These are phyloP conservation scores for Trichoderma hamatum DNA, from an alignment of 2,329 filamentous ascomycete species.

Conservation along the genomic window DNA sequence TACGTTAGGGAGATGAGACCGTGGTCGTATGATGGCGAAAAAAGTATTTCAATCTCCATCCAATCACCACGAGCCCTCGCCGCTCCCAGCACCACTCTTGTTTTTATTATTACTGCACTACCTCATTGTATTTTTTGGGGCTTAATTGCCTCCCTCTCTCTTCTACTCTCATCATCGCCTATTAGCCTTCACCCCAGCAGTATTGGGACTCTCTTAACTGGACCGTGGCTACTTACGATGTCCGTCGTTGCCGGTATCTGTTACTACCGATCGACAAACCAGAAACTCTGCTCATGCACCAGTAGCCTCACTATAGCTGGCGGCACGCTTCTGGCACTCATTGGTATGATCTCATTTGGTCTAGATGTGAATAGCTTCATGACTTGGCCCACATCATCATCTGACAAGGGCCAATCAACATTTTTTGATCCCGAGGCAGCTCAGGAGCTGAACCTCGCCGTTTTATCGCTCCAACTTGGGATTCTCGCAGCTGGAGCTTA, in stretches of 20 bases:
- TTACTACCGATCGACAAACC: conserved; percentile 38
- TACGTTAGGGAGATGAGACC: conserved; percentile 48
- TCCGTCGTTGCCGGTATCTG: conserved; percentile 40
- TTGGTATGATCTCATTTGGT: conserved; percentile 51
- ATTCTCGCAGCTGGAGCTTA: conserved; percentile 50
- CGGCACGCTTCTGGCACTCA: conserved; percentile 45
- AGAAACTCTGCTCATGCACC: conserved; percentile 39
- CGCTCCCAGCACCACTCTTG: conserved; percentile 54
- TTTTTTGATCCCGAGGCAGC: conserved; percentile 37
- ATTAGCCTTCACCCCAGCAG: conserved; percentile 44
- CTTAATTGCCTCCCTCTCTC: conserved; percentile 48
- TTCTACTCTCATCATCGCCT: conserved; percentile 51
- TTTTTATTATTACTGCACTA: conserved; percentile 50
- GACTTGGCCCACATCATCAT: background rate
- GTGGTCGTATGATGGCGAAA: conserved; percentile 41
- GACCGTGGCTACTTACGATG: conserved; percentile 48
- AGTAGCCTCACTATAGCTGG: conserved; percentile 42
- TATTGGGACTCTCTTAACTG: conserved; percentile 51
- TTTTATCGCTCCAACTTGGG: conserved; percentile 51
- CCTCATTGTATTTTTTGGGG: conserved; percentile 54
- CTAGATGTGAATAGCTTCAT: conserved; percentile 40
- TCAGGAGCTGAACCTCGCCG: conserved; percentile 42
- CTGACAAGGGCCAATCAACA: conserved; percentile 25
- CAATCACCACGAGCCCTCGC: conserved; percentile 52
- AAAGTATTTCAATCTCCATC: conserved; percentile 41